Evolutionary conservation across 805 yeast species (phyloP), one percentile per base, ranked within the genome.

Genomic region (Wickerhamiella azymoides): DNA sequence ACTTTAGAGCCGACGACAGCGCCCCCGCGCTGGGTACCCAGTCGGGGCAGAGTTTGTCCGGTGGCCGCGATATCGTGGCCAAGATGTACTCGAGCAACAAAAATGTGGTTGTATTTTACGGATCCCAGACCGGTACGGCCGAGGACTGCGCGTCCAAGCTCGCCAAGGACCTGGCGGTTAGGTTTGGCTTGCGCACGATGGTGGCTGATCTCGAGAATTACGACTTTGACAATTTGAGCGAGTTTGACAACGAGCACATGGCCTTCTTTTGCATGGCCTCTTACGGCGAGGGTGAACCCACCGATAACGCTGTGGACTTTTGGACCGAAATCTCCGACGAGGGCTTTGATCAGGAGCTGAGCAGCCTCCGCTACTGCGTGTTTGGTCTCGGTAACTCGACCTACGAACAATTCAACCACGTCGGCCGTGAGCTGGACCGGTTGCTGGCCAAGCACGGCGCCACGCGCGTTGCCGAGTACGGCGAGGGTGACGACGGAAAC

Each of bases 281-380:
- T 10, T 92, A 92, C 57, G 98, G 98, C 55, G 98, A 89, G 66
- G 98, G 98, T 60, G 98, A 89, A 62, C 94, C 94, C 55, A 89
- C 98, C 11, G 98, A 89, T 62, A 84, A 84, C 56, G 92, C 96
- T n/a, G 73, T 74, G 36, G 77, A 76, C 33, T 84, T 92, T 61
- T 78, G 76, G 59, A 81, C 79, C 48, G 72, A 88, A 57, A 74
- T 77, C 28, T 55, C 62, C 24, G 63, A 69, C 45, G 75, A 72
- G 43, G 72, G 67, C 36, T 75, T 72, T 49, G 60, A 65, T 27
- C 50, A 56, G 36, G 68, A 63, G 19, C 68, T 88, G 55, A 58
- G 71, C 7, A 74, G 72, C 49, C 58, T 86, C 50, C 76, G 73
- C 54, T 86, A 66, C 64, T 74, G 86, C 49, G 71, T 85, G 44